Conservation (phyloP, 2,329 filamentous ascomycete species). For the Cadophora luteo-olivacea region DNA sequence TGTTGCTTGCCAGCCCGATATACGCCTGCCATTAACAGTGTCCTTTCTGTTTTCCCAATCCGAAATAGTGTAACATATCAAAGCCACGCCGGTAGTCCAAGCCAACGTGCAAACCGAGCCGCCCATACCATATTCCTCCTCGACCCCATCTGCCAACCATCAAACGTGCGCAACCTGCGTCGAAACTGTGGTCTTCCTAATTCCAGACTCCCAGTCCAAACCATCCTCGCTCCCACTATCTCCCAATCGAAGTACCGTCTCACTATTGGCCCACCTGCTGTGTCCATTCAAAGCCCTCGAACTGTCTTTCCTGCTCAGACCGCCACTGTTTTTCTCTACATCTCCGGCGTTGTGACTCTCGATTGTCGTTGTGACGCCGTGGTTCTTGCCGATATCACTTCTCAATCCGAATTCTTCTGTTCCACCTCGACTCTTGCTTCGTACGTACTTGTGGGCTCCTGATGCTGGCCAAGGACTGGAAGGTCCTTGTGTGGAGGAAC, state of each 20-base stretch:
- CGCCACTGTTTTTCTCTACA: conserved; percentile 13
- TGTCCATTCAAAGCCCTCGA: background rate
- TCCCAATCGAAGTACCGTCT: conserved; percentile 23
- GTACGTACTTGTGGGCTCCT: conserved; percentile 27
- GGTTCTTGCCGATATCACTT: conserved; percentile 29
- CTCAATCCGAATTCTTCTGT: conserved; percentile 30
- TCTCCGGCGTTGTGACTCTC: conserved; percentile 24
- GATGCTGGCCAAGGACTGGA: conserved; percentile 24
- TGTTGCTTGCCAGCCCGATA: conserved; percentile 7
- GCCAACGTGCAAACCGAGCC: background rate
- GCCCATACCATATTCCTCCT: background rate
- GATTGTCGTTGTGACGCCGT: conserved; percentile 33
- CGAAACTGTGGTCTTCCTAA: conserved; percentile 30
- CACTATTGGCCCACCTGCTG: conserved; percentile 25
- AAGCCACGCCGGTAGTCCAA: background rate
- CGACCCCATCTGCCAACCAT: background rate
- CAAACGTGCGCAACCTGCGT: conserved; percentile 23
- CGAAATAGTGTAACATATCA: background rate
- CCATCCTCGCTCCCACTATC: conserved; percentile 30
- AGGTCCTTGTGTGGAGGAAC: conserved; percentile 19
- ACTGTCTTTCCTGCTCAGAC: conserved; percentile 16
- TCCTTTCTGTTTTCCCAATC: background rate
- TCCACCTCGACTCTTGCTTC: conserved; percentile 19
- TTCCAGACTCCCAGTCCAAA: conserved; percentile 23
- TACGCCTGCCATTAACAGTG: conserved; percentile 3